Evolutionary conservation across 495 filamentous ascomycete species (phyloP), one percentile per base, ranked within the genome.

Genomic region (Penicillium macrosclerotiorum): DNA sequence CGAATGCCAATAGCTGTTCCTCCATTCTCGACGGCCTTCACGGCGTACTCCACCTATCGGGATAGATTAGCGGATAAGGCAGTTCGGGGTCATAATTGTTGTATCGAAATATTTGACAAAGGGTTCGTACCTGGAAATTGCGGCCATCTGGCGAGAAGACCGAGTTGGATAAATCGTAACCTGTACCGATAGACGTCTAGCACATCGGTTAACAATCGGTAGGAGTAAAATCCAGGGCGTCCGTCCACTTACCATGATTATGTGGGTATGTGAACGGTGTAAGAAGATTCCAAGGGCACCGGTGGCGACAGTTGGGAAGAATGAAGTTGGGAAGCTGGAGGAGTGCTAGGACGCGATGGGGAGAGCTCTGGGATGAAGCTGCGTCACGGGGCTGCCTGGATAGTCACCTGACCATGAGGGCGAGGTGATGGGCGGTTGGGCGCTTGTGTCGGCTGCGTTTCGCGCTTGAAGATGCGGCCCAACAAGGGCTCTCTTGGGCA

Each of bases 111-210:
- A 33, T 31, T 18, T 19, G 23, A n/a, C 11, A 30, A 6, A 30
- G 41, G 19, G 19, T 5, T 6, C 19, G 30, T 68, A 85, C 83
- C 71, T 98, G 93, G 68, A 98, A 98, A 72, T 98, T 98, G 54
- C 93, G 85, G 67, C 93, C 93, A 75, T 98, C 93, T 45, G 93
- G 93, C 26, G 91, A 96, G 77, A 96, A 98, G 72, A 96, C 91
- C 59, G 94, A 97, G 79, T 98, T 98, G 59, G 88, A 87, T 64
- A 98, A 87, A 81, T 98, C 93, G 73, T 98, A 98, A 61, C 93
- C 93, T 58, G 93, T 98, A 64, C 93, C 93, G 83, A 98, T 98
- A 59, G 93, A 98, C 61, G 93, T 98, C 93, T 97, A 35, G 40
- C 23, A 24, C 46, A 24, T 9, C 2, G 31, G 23, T 41, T 29